A percentile compares a stretch with the other conserved stretches of the same genome.
Conservation (phyloP, 345 rosid genomes). For the Boechera divaricarpa region DNA sequence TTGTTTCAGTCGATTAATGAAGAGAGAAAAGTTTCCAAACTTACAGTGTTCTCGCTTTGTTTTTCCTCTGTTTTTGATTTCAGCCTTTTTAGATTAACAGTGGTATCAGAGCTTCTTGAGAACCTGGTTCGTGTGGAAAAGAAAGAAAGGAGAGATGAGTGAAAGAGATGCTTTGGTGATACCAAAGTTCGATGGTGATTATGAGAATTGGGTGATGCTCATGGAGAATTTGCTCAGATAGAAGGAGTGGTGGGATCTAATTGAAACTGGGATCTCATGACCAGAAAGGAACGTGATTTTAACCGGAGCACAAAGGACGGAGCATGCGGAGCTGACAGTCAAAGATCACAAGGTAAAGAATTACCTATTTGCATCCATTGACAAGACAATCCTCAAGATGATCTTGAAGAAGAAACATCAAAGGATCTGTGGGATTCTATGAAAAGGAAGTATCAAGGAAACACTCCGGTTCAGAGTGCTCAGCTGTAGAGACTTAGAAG, state of each 20-base stretch:
- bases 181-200: background rate
- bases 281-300: background rate
- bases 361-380: background rate
- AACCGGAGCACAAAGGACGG: background rate
- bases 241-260: background rate
- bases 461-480: background rate
- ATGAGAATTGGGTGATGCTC: background rate
- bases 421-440: background rate
- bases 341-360: background rate
- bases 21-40: too few species aligned
- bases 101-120: too few species aligned
- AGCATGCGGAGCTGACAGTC: accelerated
- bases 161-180: background rate
- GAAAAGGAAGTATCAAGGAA: background rate
- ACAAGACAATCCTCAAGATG: background rate
- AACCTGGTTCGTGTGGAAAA: too few species aligned
- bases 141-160: background rate
- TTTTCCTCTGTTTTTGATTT: too few species aligned
- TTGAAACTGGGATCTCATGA: background rate
- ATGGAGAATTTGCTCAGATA: background rate
- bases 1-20: too few species aligned
- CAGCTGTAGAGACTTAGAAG: background rate
- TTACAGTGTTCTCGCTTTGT: too few species aligned
- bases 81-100: too few species aligned
- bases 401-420: background rate